These are phyloP conservation scores for Leishmania arabica DNA, from an alignment of 208 protist species.

Conservation along the genomic window DNA sequence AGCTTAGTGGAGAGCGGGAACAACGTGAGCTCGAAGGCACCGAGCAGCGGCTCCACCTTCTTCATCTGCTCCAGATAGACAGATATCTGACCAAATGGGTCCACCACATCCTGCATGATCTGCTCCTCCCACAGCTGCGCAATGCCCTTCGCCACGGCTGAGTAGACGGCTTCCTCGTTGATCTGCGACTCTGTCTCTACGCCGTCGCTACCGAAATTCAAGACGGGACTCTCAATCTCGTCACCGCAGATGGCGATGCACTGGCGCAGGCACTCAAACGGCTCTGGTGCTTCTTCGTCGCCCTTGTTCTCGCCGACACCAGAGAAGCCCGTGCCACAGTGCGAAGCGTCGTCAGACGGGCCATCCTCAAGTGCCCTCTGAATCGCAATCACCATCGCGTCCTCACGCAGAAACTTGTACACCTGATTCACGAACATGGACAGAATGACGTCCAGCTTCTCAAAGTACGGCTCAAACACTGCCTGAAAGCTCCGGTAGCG, in stretches of 20 bases:
- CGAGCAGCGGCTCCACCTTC: conserved; percentile 78
- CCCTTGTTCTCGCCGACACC: background rate
- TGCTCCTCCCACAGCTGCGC: conserved; percentile 80
- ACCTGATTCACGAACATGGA: conserved; percentile 72
- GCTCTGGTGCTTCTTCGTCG: conserved; percentile 32
- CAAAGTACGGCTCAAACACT: conserved; percentile 90
- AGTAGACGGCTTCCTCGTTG: conserved; percentile 49
- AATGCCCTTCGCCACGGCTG: conserved; percentile 60
- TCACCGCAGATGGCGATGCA: conserved; percentile 70
- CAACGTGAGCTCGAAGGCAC: conserved; percentile 81
- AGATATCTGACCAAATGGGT: conserved; percentile 70
- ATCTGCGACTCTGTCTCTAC: conserved; percentile 65
- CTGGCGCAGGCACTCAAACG: conserved; percentile 75
- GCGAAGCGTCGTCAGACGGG: conserved; percentile 11
- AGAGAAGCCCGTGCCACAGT: background rate
- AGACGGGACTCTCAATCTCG: conserved; percentile 54
- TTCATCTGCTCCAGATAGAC: conserved; percentile 88
- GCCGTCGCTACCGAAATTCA: conserved; percentile 59
- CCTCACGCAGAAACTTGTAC: conserved; percentile 62
- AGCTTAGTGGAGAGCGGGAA: conserved; percentile 79
- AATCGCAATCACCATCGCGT: conserved; percentile 73
- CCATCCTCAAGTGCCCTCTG: conserved; percentile 76
- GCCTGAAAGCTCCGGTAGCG: conserved; percentile 63
- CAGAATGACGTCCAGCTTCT: conserved; percentile 77
- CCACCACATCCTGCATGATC: conserved; percentile 80